phyloP scores from a whole-genome alignment of 306 rosid species.

The Calophaca sinica region DNA sequence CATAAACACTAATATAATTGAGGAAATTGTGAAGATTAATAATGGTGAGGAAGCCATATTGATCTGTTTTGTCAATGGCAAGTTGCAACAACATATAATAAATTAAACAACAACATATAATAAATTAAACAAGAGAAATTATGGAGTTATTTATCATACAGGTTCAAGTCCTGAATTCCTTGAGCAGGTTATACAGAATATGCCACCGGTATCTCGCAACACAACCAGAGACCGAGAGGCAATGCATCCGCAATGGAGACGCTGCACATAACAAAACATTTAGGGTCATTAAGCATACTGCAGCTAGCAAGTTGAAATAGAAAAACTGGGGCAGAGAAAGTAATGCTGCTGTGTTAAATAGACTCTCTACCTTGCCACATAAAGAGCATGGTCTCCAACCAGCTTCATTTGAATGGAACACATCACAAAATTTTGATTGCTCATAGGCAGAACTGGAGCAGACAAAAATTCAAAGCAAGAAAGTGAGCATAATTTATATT shows the following conservation, averaged over 20 bases:
- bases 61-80: background rate
- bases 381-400: conserved; percentile 87
- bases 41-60: background rate
- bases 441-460: conserved; percentile 77
- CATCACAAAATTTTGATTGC: conserved; percentile 71
- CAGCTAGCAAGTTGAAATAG: background rate
- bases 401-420: conserved; percentile 73
- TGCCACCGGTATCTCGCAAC: conserved; percentile 81
- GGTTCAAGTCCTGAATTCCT: conserved; percentile 53
- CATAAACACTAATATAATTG: background rate
- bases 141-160: conserved; percentile 57
- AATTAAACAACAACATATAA: background rate
- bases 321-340: background rate
- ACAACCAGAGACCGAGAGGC: conserved; percentile 71
- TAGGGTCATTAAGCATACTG: conserved; percentile 9
- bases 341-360: background rate
- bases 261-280: conserved; percentile 56
- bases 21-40: conserved; percentile 20
- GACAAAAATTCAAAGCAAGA: conserved; percentile 34
- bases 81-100: background rate
- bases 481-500: conserved; percentile 19
- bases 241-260: conserved; percentile 87
- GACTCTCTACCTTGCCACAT: conserved; percentile 77
- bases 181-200: conserved; percentile 67
- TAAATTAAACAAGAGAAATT: background rate